Evolutionary conservation across 2,329 filamentous ascomycete genomes (phyloP), one percentile per base, ranked within the genome.

Genomic region (Fusarium cyanostomum): DNA sequence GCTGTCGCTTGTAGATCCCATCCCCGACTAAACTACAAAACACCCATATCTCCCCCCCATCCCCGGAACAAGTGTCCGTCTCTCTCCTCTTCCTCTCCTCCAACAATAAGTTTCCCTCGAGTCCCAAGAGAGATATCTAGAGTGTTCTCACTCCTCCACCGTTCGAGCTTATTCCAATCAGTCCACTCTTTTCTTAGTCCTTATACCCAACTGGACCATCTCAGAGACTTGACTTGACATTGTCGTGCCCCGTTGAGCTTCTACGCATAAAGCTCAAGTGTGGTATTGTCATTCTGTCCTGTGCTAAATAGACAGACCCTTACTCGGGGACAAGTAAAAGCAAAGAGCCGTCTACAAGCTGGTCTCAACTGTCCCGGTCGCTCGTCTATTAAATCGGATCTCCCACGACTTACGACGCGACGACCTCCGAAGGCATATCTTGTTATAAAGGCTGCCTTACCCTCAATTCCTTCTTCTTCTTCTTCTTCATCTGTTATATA

Each of bases 1-100:
- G 52, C 46, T 56, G 62, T 45, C 39, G 46, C 44, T 56, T 68
- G 64, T 69, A 70, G 66, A 66, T 59, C 62, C 42, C 56, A 52
- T 64, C 44, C 59, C 52, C 57, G 46, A 62, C 50, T 56, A 44
- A 63, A 69, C 64, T 70, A 70, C 68, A 71, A 69, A 70, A 68
- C 64, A 64, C 59, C 50, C 57, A 61, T 66, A 56, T 53, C 52
- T 62, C 56, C 59, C 62, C 68, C 67, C 66, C 59, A 39, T 54
- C 50, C 51, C 35, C 66, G 35, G 53, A 57, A 41, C 50, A 30
- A 30, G 39, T 51, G 42, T 56, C 63, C 54, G 44, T 56, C 43
- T 49, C 52, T 50, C 59, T 60, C 52, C 50, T 50, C 58, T 62
- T 56, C 35, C 45, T 56, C 62, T 65, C 31, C 38, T 56, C 53